Conservation (phyloP, 2,329 filamentous ascomycete species). For the Aspergillus niger region DNA sequence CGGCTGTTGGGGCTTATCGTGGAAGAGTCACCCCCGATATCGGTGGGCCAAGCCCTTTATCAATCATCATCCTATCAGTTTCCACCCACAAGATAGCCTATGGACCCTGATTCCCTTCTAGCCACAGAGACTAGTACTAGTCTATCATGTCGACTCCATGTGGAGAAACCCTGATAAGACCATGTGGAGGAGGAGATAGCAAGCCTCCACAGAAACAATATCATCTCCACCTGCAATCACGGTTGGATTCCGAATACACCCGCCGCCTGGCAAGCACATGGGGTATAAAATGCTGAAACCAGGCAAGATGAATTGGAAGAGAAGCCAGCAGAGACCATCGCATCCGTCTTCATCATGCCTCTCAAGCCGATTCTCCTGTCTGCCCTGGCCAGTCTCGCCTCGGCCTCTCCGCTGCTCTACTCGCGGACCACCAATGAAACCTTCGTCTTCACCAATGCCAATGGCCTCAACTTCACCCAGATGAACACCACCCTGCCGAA, state of each 20-base stretch:
- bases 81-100: not conserved
- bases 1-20: no score
- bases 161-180: not conserved
- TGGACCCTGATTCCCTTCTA: not conserved
- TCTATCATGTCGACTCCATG: not conserved
- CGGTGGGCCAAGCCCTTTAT: no score
- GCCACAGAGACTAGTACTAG: not conserved
- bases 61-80: no score
- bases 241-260: not conserved
- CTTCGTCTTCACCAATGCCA: conserved; percentile 27
- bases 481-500: conserved; percentile 30
- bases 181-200: not conserved
- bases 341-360: conserved; percentile 16
- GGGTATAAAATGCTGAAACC: not conserved
- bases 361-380: conserved; percentile 19
- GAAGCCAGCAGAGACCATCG: not conserved
- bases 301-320: not conserved
- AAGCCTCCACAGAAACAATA: no score
- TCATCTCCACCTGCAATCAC: not conserved
- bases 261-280: not conserved
- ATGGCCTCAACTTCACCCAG: conserved; percentile 30
- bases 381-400: conserved; percentile 20
- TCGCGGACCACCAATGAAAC: conserved; percentile 23
- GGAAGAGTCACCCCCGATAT: no score
- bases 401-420: conserved; percentile 26